Conservation (phyloP, 1,284 basidiomycete genomes). For the Schizophyllum amplum region DNA sequence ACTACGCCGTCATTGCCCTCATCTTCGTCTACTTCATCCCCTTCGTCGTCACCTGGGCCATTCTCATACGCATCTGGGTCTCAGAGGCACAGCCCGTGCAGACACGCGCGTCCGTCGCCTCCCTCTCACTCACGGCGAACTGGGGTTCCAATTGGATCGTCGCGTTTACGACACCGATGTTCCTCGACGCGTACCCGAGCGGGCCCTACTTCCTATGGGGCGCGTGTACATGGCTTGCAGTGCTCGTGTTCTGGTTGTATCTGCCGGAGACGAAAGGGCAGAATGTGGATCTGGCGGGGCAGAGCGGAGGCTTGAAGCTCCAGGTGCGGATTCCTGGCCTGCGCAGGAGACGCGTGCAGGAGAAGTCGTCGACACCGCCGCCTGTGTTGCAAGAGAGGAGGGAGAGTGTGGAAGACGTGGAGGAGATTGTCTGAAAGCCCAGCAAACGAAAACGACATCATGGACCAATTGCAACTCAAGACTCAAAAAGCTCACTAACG, state of each 20-base stretch:
- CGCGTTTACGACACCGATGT: slow-evolving; percentile 38
- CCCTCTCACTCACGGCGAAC: neutral
- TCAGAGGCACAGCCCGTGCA: slow-evolving; percentile 36
- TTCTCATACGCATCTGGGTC: slow-evolving; percentile 25
- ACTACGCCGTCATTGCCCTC: slow-evolving; percentile 37
- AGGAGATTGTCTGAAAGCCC: neutral
- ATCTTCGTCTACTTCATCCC: slow-evolving; percentile 38
- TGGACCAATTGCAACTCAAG: neutral
- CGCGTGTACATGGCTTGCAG: slow-evolving; percentile 27
- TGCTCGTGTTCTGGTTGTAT: slow-evolving; percentile 30
- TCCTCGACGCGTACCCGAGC: slow-evolving; percentile 33
- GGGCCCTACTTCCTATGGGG: slow-evolving; percentile 45
- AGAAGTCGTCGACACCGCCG: neutral
- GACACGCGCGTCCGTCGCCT: slow-evolving; percentile 25
- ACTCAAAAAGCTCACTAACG: neutral
- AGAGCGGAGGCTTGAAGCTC: neutral
- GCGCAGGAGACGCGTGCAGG: too few relatives aligned
- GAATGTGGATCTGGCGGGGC: slow-evolving; percentile 24
- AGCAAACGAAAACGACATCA: neutral
- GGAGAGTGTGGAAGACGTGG: neutral
- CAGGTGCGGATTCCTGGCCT: neutral
- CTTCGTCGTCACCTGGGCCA: slow-evolving; percentile 32
- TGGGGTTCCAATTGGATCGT: slow-evolving; percentile 22
- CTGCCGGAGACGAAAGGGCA: slow-evolving; percentile 39
- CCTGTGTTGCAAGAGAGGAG: neutral